phyloP scores from a whole-genome alignment of 116 monocot genomes.

The Dioscorea cayenensis region DNA sequence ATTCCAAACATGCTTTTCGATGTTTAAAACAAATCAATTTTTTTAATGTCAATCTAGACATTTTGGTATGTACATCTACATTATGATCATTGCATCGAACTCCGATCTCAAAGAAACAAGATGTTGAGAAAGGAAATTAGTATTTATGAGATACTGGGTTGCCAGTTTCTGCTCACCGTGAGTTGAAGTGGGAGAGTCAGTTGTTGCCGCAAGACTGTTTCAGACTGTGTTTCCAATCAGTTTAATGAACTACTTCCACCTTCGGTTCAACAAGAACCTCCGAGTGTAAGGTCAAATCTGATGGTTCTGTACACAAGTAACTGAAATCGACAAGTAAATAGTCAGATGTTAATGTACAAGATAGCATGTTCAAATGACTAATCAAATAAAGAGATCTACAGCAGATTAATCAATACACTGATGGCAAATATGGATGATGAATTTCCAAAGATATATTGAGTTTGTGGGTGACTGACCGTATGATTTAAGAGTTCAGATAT shows the following conservation, averaged over 20 bases:
- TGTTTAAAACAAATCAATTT: neutral
- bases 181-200: neutral
- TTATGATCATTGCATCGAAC: neutral
- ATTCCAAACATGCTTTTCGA: neutral
- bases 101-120: neutral
- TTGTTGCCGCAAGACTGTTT: neutral
- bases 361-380: neutral
- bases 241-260: neutral
- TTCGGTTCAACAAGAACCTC: neutral
- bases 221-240: neutral
- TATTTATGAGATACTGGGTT: neutral
- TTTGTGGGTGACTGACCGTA: no score
- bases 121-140: neutral
- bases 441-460: no score
- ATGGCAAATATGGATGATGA: no score
- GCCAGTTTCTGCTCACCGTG: neutral
- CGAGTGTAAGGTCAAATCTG: neutral
- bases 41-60: neutral
- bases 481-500: no score
- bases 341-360: neutral
- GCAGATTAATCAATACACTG: no score
- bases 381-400: no score
- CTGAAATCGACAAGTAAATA: neutral
- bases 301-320: constrained; percentile 1
- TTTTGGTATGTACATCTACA: neutral